Percentiles rank a stretch among this genome's conserved stretches.
These are phyloP conservation scores for Actinidia polygama DNA, from an alignment of 179 eudicot species.

Conservation along the genomic window DNA sequence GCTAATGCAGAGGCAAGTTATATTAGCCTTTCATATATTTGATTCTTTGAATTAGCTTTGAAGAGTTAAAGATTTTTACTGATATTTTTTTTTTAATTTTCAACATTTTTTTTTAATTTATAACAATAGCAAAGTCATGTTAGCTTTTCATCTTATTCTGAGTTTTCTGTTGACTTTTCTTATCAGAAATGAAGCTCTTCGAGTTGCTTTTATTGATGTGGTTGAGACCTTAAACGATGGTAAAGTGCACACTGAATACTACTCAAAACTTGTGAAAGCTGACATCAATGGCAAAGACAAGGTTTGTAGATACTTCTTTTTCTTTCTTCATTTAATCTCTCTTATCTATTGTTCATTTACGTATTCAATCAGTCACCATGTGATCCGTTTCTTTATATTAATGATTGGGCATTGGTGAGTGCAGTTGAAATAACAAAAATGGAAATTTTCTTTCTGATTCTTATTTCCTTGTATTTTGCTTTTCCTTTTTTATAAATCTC, in stretches of 20 bases:
- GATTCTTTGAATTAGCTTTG: not conserved
- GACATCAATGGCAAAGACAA: conserved; percentile 94
- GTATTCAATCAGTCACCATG: not conserved
- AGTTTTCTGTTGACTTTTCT: conserved; percentile 2
- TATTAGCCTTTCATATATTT: not conserved
- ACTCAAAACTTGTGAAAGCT: conserved; percentile 94
- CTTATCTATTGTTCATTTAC: conserved; percentile 6
- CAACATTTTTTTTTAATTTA: not conserved
- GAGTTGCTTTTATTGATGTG: conserved; percentile 89
- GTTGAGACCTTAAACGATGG: conserved; percentile 93
- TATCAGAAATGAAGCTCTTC: conserved; percentile 93
- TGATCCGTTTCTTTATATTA: not conserved
- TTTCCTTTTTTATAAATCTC: not conserved
- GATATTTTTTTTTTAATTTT: not conserved
- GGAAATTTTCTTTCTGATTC: not conserved
- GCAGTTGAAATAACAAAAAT: not conserved
- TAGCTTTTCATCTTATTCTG: not conserved
- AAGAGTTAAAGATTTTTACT: not conserved
- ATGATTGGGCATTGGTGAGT: not conserved
- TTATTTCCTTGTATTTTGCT: not conserved
- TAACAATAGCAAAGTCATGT: not conserved
- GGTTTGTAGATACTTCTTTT: conserved; percentile 43
- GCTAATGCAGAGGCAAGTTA: conserved; percentile 85
- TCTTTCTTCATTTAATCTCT: not conserved
- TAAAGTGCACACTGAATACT: conserved; percentile 77